phyloP scores from a whole-genome alignment of 2,329 filamentous ascomycete genomes.

The Aphanocladium album region DNA sequence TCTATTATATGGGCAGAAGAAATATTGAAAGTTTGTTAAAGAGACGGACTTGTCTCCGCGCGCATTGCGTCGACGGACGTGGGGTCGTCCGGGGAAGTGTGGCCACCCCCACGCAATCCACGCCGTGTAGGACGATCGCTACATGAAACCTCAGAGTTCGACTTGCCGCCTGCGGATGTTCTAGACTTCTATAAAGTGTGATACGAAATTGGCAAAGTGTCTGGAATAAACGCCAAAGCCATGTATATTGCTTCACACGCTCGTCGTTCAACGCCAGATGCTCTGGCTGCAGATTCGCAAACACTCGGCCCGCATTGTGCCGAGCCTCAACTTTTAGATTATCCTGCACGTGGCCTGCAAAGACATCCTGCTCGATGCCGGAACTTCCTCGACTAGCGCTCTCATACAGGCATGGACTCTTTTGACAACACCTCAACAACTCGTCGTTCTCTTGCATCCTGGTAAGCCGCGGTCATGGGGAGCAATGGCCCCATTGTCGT shows the following conservation, averaged over 20 bases:
- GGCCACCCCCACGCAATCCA: background rate
- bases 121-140: background rate
- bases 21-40: background rate
- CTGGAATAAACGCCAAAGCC: background rate
- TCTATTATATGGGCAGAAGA: background rate
- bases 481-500: too few relatives aligned
- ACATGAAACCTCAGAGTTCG: background rate
- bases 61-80: background rate
- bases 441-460: too few relatives aligned
- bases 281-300: conserved; percentile 4
- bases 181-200: too few relatives aligned
- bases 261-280: background rate
- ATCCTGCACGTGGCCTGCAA: background rate
- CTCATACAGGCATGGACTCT: too few relatives aligned
- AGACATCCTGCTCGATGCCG: background rate
- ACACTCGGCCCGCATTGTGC: background rate
- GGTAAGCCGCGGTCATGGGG: too few relatives aligned
- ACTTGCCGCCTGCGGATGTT: too few relatives aligned
- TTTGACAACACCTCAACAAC: too few relatives aligned
- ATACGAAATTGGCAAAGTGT: background rate
- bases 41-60: background rate
- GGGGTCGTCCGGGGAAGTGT: background rate
- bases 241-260: background rate
- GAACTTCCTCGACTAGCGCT: too few relatives aligned
- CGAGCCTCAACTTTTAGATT: background rate